Conservation (phyloP, 192 early-diverging fungal species). For the Endogone sp. region DNA sequence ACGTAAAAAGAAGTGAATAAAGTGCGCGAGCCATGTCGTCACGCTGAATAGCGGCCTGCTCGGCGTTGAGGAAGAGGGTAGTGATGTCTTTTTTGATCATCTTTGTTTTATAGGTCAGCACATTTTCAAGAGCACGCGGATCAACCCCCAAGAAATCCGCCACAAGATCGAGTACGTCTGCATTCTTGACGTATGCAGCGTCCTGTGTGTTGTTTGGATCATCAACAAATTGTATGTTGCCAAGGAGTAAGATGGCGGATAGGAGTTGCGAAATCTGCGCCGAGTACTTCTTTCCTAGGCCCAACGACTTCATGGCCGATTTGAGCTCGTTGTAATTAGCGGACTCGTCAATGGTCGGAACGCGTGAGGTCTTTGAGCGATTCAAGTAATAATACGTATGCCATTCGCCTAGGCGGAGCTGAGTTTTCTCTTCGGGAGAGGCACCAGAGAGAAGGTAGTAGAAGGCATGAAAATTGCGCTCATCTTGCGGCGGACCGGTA, state of each 20-base stretch:
- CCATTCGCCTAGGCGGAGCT: conserved; percentile 68
- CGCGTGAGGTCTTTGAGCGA: conserved; percentile 37
- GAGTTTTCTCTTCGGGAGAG: conserved; percentile 67
- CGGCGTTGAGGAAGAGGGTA: conserved; percentile 74
- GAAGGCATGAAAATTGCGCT: conserved; percentile 93
- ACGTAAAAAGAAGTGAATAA: conserved; percentile 82
- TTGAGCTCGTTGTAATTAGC: conserved; percentile 68
- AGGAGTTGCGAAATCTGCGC: conserved; percentile 83
- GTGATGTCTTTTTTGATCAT: conserved; percentile 79
- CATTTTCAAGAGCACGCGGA: conserved; percentile 62
- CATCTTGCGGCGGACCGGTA: conserved; percentile 52
- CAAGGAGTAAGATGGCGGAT: conserved; percentile 82
- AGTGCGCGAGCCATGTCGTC: conserved; percentile 71
- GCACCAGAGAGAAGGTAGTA: conserved; percentile 92
- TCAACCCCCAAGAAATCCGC: conserved; percentile 82
- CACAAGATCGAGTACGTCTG: conserved; percentile 68
- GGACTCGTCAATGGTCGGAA: conserved; percentile 55
- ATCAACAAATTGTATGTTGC: conserved; percentile 80
- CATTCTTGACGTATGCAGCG: conserved; percentile 73
- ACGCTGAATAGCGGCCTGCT: conserved; percentile 64
- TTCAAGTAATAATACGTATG: conserved; percentile 53
- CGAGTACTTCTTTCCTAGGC: conserved; percentile 77
- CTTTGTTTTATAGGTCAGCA: conserved; percentile 80
- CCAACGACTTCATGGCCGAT: conserved; percentile 78
- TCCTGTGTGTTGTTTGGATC: conserved; percentile 63